Percentiles rank a stretch among this genome's conserved stretches.
These are phyloP conservation scores for Setaria viridis DNA, from an alignment of 202 grass and related monocot genomes.

Conservation along the genomic window DNA sequence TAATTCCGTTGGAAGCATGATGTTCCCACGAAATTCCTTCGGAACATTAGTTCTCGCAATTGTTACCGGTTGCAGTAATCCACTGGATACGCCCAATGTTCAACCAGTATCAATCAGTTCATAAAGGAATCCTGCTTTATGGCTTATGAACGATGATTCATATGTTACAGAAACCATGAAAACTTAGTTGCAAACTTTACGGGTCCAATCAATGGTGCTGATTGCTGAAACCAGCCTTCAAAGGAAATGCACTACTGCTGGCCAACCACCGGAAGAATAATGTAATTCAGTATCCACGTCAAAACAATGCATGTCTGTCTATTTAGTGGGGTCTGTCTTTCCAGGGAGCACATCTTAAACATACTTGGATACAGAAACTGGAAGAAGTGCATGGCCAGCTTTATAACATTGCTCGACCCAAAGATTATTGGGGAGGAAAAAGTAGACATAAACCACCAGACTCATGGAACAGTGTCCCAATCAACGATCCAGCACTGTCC, in stretches of 20 bases:
- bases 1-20: no score
- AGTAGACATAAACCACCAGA: conserved; percentile 53
- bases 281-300: not conserved
- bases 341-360: conserved; percentile 42
- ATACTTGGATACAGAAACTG: conserved; percentile 47
- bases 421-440: conserved; percentile 79
- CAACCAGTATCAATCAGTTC: not conserved
- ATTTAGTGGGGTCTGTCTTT: conserved; percentile 35
- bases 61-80: no score
- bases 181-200: not conserved
- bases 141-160: not conserved
- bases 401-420: conserved; percentile 64
- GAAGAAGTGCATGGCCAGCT: conserved; percentile 65
- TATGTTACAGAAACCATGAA: not conserved
- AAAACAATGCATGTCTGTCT: conserved; percentile 25
- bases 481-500: conserved; percentile 49
- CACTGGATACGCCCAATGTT: not conserved
- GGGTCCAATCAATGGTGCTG: not conserved
- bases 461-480: conserved; percentile 49
- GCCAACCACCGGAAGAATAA: not conserved
- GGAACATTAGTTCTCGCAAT: not conserved
- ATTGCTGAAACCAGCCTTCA: not conserved
- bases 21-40: no score
- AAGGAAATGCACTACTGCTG: not conserved
- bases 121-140: not conserved